phyloP scores from a whole-genome alignment of 352 stramenopile genomes.

The Phytopythium delawarense region DNA sequence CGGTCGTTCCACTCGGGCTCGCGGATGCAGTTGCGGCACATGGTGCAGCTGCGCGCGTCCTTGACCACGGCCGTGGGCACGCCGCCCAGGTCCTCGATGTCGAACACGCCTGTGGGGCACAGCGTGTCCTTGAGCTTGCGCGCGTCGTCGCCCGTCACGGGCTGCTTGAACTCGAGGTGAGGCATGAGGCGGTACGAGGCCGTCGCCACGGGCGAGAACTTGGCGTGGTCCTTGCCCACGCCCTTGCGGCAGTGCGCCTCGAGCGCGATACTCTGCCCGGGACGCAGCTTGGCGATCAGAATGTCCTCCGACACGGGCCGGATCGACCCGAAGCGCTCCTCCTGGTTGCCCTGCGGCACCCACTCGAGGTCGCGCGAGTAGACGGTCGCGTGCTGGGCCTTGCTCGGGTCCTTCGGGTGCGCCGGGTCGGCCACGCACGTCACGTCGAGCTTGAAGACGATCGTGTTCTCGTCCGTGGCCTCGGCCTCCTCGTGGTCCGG shows the following conservation, averaged over 20 bases:
- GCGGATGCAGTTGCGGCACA: conserved; percentile 96
- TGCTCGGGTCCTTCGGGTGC: conserved; percentile 60
- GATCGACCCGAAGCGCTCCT: conserved; percentile 84
- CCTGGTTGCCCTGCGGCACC: conserved; percentile 95
- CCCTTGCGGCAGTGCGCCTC: conserved; percentile 94
- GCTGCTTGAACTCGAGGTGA: conserved; percentile 67
- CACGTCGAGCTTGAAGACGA: conserved; percentile 95
- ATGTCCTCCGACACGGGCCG: conserved; percentile 94
- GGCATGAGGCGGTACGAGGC: conserved; percentile 94
- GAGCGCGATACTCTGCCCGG: conserved; percentile 95
- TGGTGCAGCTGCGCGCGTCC: conserved; percentile 89
- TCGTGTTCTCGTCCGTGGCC: conserved; percentile 94
- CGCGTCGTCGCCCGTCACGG: conserved; percentile 56
- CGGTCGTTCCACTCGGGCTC: conserved; percentile 81
- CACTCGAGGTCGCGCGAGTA: conserved; percentile 95
- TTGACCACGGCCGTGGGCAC: conserved; percentile 78
- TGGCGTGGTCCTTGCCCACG: conserved; percentile 96
- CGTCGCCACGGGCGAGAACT: conserved; percentile 96
- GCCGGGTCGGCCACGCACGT: conserved; percentile 78
- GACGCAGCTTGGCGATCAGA: conserved; percentile 94
- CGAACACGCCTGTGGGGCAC: conserved; percentile 83
- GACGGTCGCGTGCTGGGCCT: conserved; percentile 77
- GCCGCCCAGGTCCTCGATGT: conserved; percentile 89
- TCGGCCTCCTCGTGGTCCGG: conserved; percentile 87
- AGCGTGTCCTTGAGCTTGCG: conserved; percentile 55